Evolutionary conservation across 176 grass and related monocot species (phyloP).

Genomic region (Chloris gayana): DNA sequence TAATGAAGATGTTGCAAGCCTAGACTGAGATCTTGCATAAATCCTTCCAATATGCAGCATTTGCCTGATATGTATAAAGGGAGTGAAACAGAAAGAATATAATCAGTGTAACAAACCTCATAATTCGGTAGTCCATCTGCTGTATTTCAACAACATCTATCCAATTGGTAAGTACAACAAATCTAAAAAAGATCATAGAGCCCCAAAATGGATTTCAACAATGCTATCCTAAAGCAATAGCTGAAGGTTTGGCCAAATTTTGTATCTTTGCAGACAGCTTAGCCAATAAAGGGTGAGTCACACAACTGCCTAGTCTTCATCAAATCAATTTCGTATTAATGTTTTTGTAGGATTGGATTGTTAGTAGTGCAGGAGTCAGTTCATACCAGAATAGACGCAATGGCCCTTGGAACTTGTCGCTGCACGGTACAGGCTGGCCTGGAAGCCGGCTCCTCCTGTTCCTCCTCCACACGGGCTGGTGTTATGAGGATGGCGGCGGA

Average conservation of each 20-base stretch:
- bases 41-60: slow-evolving; percentile 46
- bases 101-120: neutral
- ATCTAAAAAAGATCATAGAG: neutral
- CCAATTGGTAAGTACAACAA: neutral
- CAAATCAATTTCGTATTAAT: neutral
- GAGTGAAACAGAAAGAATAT: neutral
- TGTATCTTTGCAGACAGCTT: neutral
- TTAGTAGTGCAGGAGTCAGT: neutral
- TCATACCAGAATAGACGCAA: neutral
- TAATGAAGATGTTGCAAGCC: neutral
- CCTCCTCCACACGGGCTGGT: neutral
- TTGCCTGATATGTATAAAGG: slow-evolving; percentile 26
- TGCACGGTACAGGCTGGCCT: neutral
- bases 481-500: neutral
- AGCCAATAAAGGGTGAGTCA: neutral
- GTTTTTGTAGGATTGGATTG: neutral
- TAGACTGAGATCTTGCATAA: slow-evolving; percentile 13
- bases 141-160: neutral
- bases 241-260: neutral
- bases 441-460: neutral
- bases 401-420: neutral
- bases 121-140: neutral
- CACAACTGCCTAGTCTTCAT: neutral
- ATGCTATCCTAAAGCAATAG: neutral
- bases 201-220: neutral